Conservation (phyloP, 1,284 basidiomycete genomes). For the Rhodotorula sp. region DNA sequence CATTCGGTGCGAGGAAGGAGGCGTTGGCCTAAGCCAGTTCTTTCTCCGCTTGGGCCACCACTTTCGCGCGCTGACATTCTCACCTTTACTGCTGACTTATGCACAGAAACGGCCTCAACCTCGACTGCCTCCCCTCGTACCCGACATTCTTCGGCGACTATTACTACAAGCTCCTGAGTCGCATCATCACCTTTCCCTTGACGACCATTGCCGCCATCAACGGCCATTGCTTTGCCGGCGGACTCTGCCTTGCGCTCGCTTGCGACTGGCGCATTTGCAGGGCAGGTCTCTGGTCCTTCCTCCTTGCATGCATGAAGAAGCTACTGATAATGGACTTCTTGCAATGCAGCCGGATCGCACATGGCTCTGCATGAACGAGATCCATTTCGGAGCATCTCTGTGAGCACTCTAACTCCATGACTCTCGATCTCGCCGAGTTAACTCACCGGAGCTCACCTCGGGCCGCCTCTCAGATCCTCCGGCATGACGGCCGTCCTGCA, state of each 20-base stretch:
- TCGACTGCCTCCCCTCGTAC: conserved; percentile 26
- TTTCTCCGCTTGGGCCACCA: too few species aligned
- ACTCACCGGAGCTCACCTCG: too few species aligned
- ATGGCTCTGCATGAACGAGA: conserved; percentile 41
- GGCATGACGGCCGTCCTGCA: conserved; percentile 33
- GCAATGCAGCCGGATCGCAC: conserved; percentile 35
- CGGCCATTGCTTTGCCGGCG: conserved; percentile 46
- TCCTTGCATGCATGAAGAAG: background rate
- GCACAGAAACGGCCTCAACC: conserved; percentile 34
- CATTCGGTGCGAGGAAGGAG: too few species aligned
- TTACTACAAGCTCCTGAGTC: conserved; percentile 34
- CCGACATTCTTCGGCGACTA: conserved; percentile 36
- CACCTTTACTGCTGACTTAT: too few species aligned
- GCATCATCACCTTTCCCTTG: conserved; percentile 44
- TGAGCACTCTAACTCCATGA: background rate
- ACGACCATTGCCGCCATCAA: conserved; percentile 45
- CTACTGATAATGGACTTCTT: too few species aligned
- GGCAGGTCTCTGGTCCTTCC: conserved; percentile 15
- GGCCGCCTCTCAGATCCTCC: conserved; percentile 6
- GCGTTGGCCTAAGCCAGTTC: too few species aligned
- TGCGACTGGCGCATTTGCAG: conserved; percentile 44
- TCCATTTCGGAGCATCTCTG: conserved; percentile 22
- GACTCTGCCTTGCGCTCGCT: conserved; percentile 42
- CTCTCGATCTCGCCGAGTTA: too few species aligned
- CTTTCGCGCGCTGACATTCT: too few species aligned